These are phyloP conservation scores for Zancudomyces culisetae DNA, from an alignment of 371 early-diverging fungal genomes.

Conservation along the genomic window DNA sequence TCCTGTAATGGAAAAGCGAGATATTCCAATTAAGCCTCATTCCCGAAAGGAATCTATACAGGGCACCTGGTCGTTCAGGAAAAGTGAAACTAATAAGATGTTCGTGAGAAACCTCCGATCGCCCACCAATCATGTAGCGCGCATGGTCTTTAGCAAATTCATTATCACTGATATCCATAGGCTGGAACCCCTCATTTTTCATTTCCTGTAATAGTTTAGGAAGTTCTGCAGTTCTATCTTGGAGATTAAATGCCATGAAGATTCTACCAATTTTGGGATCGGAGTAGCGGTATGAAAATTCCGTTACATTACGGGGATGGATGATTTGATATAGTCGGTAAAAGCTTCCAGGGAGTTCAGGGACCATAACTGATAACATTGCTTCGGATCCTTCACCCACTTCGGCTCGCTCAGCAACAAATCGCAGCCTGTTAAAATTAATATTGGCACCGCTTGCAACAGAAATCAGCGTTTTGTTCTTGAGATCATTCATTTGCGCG, in stretches of 20 bases:
- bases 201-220: constrained; percentile 38
- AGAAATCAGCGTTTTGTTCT: constrained; percentile 39
- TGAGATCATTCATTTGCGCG: constrained; percentile 25
- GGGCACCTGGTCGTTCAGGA: constrained; percentile 87
- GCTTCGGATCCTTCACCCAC: constrained; percentile 80
- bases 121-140: constrained; percentile 77
- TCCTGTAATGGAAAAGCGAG: constrained; percentile 90
- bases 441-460: constrained; percentile 89
- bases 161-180: constrained; percentile 65
- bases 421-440: constrained; percentile 89
- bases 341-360: constrained; percentile 79
- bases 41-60: constrained; percentile 59
- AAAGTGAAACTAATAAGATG: constrained; percentile 82
- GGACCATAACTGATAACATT: constrained; percentile 72
- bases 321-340: constrained; percentile 50
- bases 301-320: constrained; percentile 67
- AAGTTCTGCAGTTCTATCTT: constrained; percentile 41
- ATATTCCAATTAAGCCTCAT: constrained; percentile 65
- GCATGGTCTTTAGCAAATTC: constrained; percentile 91
- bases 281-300: constrained; percentile 80
- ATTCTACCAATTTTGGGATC: constrained; percentile 60
- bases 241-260: constrained; percentile 66
- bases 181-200: constrained; percentile 37
- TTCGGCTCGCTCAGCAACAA: constrained; percentile 85
- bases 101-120: constrained; percentile 42